Percentiles rank a stretch among this genome's conserved stretches.
These are phyloP conservation scores for Pleurotus tuoliensis DNA, from an alignment of 768 basidiomycete genomes.

Conservation along the genomic window DNA sequence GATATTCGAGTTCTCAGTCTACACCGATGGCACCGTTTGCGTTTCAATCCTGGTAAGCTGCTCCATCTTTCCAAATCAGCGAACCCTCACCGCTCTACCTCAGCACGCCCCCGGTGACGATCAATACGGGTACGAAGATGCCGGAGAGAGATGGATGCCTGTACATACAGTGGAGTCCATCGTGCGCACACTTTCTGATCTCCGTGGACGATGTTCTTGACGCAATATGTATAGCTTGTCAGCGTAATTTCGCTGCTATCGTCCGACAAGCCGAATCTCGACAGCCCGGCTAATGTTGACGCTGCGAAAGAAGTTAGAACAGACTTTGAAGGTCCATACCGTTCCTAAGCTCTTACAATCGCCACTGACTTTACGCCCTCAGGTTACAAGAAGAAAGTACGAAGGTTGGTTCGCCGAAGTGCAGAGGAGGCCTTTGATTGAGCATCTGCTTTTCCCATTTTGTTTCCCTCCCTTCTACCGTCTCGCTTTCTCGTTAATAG, in stretches of 20 bases:
- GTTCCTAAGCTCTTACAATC: not conserved
- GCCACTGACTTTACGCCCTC: slow-evolving; percentile 16
- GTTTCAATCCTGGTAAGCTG: slow-evolving; percentile 84
- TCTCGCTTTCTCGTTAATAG: slow-evolving; percentile 10
- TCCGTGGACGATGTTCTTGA: slow-evolving; percentile 6
- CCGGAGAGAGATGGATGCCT: slow-evolving; percentile 96
- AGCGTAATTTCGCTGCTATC: slow-evolving; percentile 96
- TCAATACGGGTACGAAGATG: slow-evolving; percentile 95
- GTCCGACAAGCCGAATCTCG: slow-evolving; percentile 84
- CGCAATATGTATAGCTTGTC: slow-evolving; percentile 58
- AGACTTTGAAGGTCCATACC: slow-evolving; percentile 51
- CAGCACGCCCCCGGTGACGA: slow-evolving; percentile 96
- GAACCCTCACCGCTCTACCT: not conserved
- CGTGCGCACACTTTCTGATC: slow-evolving; percentile 37
- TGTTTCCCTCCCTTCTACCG: slow-evolving; percentile 8
- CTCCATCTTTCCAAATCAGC: slow-evolving; percentile 8
- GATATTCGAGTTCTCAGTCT: slow-evolving; percentile 54
- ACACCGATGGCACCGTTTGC: slow-evolving; percentile 89
- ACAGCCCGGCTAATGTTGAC: slow-evolving; percentile 95
- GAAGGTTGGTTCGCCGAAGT: slow-evolving; percentile 78
- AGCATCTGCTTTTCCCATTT: slow-evolving; percentile 14
- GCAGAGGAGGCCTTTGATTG: slow-evolving; percentile 88
- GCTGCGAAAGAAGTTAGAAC: slow-evolving; percentile 86
- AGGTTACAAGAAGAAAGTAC: slow-evolving; percentile 96
- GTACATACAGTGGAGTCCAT: slow-evolving; percentile 97